Evolutionary conservation across 2,329 filamentous ascomycete genomes (phyloP).

Genomic region (Leptoxyphium fumago): DNA sequence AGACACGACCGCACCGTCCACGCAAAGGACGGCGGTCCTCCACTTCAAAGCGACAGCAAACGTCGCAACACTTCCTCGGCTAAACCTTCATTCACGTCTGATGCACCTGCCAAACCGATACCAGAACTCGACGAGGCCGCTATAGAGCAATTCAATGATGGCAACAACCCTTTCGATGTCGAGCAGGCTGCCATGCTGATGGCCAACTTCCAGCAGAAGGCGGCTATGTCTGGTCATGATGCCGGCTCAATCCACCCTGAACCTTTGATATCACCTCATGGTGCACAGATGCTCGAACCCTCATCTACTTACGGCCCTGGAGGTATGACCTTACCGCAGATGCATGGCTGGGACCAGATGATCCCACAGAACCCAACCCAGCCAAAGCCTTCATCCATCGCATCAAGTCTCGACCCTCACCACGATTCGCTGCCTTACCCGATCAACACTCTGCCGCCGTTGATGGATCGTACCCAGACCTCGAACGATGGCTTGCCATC

Average conservation of each 20-base stretch:
- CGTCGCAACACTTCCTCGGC: conserved; percentile 39
- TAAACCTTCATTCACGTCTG: conserved; percentile 39
- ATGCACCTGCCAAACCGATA: conserved; percentile 56
- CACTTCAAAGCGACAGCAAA: conserved; percentile 88
- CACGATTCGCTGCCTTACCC: conserved; percentile 32
- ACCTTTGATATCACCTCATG: conserved; percentile 59
- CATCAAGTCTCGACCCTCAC: conserved; percentile 28
- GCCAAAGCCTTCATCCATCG: conserved; percentile 60
- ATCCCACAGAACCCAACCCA: conserved; percentile 56
- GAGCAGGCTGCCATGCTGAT: conserved; percentile 98
- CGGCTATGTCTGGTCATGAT: conserved; percentile 58
- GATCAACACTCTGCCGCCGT: conserved; percentile 43
- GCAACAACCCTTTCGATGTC: conserved; percentile 84
- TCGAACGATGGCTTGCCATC: conserved; percentile 17
- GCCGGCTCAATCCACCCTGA: conserved; percentile 34
- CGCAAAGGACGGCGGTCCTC: conserved; percentile 90
- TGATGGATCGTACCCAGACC: conserved; percentile 41
- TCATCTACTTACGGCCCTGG: conserved; percentile 57
- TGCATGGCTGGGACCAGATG: conserved; percentile 76
- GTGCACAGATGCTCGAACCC: conserved; percentile 59
- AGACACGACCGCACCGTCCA: conserved; percentile 97
- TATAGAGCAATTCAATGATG: conserved; percentile 83
- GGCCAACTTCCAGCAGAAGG: conserved; percentile 92
- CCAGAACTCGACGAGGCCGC: conserved; percentile 72
- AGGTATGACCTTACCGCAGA: conserved; percentile 68